Evolutionary conservation across 441 rosid genomes (phyloP).

Genomic region (Capsella rubella): DNA sequence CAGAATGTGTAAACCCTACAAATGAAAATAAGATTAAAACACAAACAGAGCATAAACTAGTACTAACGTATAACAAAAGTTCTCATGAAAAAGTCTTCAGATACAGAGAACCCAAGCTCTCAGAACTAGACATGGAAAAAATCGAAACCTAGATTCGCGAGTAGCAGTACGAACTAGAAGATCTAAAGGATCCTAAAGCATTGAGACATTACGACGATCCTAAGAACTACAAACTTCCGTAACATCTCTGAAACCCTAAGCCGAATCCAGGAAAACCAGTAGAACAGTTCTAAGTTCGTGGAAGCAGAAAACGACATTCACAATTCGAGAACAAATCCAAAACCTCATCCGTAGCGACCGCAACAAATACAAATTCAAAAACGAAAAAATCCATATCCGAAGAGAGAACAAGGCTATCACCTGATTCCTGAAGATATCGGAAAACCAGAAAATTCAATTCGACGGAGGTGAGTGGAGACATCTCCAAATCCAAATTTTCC

Average conservation of each 20-base stretch:
- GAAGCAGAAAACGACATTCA: neutral
- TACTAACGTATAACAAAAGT: neutral
- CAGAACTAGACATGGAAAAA: neutral
- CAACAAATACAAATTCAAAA: constrained; percentile 19
- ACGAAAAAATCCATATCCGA: neutral
- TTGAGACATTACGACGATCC: neutral
- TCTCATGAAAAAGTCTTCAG: neutral
- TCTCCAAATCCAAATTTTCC: constrained; percentile 34
- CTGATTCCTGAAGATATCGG: constrained; percentile 97
- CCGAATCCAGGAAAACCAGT: constrained; percentile 6
- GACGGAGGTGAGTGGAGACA: constrained; percentile 80
- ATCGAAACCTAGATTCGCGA: neutral
- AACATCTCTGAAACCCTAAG: constrained; percentile 32
- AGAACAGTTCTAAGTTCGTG: neutral
- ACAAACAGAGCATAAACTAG: constrained; percentile 7
- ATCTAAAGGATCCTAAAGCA: constrained; percentile 15
- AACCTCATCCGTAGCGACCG: constrained; percentile 1
- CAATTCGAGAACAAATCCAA: constrained; percentile 12
- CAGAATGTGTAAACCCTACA: constrained; percentile 92
- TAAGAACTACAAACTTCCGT: neutral
- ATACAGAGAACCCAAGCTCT: constrained; percentile 8
- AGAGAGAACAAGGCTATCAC: constrained; percentile 38
- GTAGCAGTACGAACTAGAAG: neutral
- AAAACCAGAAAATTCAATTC: constrained; percentile 91
- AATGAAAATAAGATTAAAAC: neutral